These are phyloP conservation scores for Fabrea salina DNA, from an alignment of 169 alveolate species.

Conservation along the genomic window DNA sequence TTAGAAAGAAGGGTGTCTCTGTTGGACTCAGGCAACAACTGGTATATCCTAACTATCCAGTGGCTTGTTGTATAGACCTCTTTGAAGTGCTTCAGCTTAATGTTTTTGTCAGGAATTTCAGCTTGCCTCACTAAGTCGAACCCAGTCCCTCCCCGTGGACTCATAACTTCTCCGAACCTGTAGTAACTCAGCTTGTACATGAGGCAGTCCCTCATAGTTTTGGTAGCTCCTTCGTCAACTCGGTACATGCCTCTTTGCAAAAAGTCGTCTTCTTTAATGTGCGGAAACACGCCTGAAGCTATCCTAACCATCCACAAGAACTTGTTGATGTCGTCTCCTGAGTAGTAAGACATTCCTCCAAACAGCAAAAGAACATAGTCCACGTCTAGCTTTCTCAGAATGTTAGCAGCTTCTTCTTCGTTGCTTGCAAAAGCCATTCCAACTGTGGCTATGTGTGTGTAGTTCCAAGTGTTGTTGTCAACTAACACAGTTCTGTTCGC, in stretches of 20 bases:
- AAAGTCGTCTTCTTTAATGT: conserved; percentile 84
- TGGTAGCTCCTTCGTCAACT: conserved; percentile 90
- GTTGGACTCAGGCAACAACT: conserved; percentile 26
- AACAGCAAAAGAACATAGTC: conserved; percentile 94
- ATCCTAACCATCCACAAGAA: conserved; percentile 98
- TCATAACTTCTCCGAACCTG: conserved; percentile 86
- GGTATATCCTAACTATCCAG: conserved; percentile 97
- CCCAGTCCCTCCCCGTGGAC: conserved; percentile 79
- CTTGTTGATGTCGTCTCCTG: conserved; percentile 97
- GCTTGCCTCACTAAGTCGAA: conserved; percentile 90
- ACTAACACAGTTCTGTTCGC: conserved; percentile 95
- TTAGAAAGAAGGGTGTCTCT: too few species aligned
- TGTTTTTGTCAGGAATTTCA: conserved; percentile 74
- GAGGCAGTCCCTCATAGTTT: conserved; percentile 87
- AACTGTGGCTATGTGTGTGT: conserved; percentile 96
- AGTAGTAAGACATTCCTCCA: conserved; percentile 94
- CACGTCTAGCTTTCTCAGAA: conserved; percentile 90
- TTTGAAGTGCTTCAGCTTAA: conserved; percentile 86
- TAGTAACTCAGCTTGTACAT: conserved; percentile 93
- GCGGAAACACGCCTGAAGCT: conserved; percentile 94
- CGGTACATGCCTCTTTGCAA: conserved; percentile 75
- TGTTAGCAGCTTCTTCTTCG: conserved; percentile 93
- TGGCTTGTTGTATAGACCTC: conserved; percentile 96
- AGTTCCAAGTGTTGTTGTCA: conserved; percentile 98
- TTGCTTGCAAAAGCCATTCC: conserved; percentile 92